A percentile compares a stretch with the other conserved stretches of the same genome.
Evolutionary conservation across 1,284 basidiomycete species (phyloP).

Genomic region (Ustilago shanxiensis): DNA sequence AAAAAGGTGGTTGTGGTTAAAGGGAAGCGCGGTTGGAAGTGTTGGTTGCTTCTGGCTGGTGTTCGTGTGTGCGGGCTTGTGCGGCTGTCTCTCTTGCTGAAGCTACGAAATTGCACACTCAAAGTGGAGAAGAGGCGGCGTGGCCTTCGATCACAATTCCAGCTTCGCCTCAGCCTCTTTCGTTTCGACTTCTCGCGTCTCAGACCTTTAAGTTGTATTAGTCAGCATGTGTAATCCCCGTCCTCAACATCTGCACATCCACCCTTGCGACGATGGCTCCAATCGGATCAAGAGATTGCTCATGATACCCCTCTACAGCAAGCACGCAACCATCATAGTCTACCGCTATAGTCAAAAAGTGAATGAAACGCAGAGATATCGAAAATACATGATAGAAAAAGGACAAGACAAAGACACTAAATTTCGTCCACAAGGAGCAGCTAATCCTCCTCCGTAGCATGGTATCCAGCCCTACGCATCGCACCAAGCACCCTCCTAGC

Average conservation of each 20-base stretch:
- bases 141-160: constrained; percentile 54
- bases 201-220: not conserved
- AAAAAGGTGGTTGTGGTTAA: not conserved
- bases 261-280: not conserved
- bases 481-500: constrained; percentile 67
- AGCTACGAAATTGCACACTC: not conserved
- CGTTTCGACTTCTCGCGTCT: too few relatives aligned
- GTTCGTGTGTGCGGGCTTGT: constrained; percentile 31
- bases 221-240: constrained; percentile 7
- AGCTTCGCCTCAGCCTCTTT: not conserved
- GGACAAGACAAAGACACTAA: not conserved
- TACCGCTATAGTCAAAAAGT: not conserved
- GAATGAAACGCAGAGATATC: not conserved
- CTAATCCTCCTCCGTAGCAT: constrained; percentile 64
- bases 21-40: not conserved
- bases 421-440: not conserved
- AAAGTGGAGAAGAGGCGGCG: constrained; percentile 41
- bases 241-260: too few relatives aligned
- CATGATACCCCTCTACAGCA: not conserved
- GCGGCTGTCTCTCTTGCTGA: constrained; percentile 8
- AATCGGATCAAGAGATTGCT: not conserved
- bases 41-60: not conserved
- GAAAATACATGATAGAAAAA: constrained; percentile 7
- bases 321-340: too few relatives aligned
- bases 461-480: constrained; percentile 67